phyloP scores from a whole-genome alignment of 345 rosid species.

The Populus simonii region DNA sequence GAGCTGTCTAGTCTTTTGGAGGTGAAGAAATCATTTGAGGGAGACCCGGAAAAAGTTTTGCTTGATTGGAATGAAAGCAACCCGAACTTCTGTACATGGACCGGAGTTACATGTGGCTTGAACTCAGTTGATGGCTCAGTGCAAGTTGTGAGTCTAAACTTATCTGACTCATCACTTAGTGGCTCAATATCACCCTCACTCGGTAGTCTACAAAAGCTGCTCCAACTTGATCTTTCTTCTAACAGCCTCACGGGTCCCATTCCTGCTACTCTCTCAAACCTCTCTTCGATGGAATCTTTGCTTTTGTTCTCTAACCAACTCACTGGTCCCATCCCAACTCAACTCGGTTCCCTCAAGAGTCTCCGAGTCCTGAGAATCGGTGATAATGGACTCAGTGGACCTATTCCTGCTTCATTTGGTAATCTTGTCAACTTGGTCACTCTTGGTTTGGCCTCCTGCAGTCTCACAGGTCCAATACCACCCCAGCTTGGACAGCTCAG shows the following conservation, averaged over 20 bases:
- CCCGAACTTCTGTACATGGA: slow-evolving; percentile 62
- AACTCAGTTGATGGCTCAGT: slow-evolving; percentile 25
- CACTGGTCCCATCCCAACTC: slow-evolving; percentile 67
- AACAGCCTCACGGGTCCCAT: slow-evolving; percentile 79
- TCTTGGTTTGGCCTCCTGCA: slow-evolving; percentile 76
- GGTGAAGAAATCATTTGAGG: slow-evolving; percentile 47
- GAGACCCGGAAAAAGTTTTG: slow-evolving; percentile 37
- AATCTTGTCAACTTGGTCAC: slow-evolving; percentile 48
- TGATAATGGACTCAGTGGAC: slow-evolving; percentile 72
- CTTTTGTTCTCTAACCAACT: slow-evolving; percentile 83
- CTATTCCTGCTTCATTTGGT: slow-evolving; percentile 65
- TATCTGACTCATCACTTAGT: slow-evolving; percentile 53
- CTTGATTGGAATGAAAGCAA: slow-evolving; percentile 55
- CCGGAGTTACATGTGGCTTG: slow-evolving; percentile 57
- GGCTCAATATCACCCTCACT: slow-evolving; percentile 70
- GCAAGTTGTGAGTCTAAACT: slow-evolving; percentile 54
- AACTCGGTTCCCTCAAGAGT: slow-evolving; percentile 54
- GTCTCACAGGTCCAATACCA: slow-evolving; percentile 66
- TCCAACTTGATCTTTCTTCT: slow-evolving; percentile 91
- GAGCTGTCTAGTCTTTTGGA: slow-evolving; percentile 53
- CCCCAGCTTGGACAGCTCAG: slow-evolving; percentile 54
- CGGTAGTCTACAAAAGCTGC: slow-evolving; percentile 59
- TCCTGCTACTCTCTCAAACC: slow-evolving; percentile 78
- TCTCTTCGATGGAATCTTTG: slow-evolving; percentile 73
- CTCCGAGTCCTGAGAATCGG: slow-evolving; percentile 72